These are phyloP conservation scores for Fomitopsis palustris DNA, from an alignment of 1,284 basidiomycete genomes.

Conservation along the genomic window DNA sequence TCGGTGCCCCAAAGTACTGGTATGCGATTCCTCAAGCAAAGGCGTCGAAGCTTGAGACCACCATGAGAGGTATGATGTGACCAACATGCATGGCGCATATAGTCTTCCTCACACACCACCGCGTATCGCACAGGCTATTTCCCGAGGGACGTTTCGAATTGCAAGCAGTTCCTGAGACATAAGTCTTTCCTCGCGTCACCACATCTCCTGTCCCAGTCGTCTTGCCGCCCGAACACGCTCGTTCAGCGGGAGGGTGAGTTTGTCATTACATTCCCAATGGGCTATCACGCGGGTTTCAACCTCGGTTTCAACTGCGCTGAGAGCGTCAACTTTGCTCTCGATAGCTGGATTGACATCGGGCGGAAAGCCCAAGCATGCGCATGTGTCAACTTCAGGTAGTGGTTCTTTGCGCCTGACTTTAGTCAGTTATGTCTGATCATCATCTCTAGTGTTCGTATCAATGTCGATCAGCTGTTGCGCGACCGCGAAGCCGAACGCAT, in stretches of 20 bases:
- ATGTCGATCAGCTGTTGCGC: conserved; percentile 79
- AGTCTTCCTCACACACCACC: background rate
- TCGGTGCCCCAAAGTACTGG: conserved; percentile 97
- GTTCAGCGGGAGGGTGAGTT: conserved; percentile 94
- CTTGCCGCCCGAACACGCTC: conserved; percentile 83
- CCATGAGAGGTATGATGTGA: conserved; percentile 65
- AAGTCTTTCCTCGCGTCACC: conserved; percentile 97
- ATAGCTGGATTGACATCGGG: conserved; percentile 92
- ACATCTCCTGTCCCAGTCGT: conserved; percentile 72
- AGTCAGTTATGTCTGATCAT: background rate
- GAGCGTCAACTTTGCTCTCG: conserved; percentile 95
- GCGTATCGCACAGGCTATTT: conserved; percentile 63
- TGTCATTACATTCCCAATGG: conserved; percentile 92
- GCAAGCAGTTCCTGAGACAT: conserved; percentile 93
- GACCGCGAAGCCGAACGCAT: conserved; percentile 51
- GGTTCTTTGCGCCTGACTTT: background rate
- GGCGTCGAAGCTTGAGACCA: conserved; percentile 73
- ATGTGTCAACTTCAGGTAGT: conserved; percentile 81
- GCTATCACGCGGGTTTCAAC: conserved; percentile 97
- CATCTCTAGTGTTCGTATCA: conserved; percentile 75
- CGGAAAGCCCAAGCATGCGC: conserved; percentile 78
- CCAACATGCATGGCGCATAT: background rate
- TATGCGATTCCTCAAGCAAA: conserved; percentile 91
- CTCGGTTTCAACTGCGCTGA: conserved; percentile 97
- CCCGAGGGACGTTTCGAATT: conserved; percentile 78